Evolutionary conservation across 2,329 filamentous ascomycete species (phyloP).

Genomic region (Penicillium paneum): DNA sequence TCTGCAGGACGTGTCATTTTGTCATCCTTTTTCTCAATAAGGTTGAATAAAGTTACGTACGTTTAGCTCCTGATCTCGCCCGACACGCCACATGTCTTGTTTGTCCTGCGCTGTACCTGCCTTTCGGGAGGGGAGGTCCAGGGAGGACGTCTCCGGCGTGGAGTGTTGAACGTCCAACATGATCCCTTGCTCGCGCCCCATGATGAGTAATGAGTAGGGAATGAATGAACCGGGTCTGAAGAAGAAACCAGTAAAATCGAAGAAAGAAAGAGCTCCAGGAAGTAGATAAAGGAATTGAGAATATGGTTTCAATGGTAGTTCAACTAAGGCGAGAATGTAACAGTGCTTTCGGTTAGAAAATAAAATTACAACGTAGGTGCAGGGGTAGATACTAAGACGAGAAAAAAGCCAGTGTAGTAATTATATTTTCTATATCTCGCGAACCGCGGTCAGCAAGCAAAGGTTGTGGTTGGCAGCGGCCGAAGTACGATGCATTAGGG

Average conservation of each 20-base stretch:
- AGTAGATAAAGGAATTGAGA: neutral
- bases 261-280: neutral
- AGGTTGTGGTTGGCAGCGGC: neutral
- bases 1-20: neutral
- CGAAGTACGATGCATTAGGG: neutral
- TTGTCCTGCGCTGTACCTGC: neutral
- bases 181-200: neutral
- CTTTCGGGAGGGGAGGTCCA: neutral
- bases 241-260: neutral
- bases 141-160: neutral
- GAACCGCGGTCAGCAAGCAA: neutral
- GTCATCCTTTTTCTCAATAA: too few relatives aligned
- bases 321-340: neutral
- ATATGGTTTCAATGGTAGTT: neutral
- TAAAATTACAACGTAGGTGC: too few relatives aligned
- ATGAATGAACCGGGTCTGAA: too few relatives aligned
- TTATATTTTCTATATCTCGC: neutral
- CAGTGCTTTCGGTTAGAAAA: neutral
- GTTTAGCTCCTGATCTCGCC: neutral
- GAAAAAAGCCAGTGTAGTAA: neutral
- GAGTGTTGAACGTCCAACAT: neutral
- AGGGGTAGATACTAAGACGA: neutral
- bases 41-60: neutral
- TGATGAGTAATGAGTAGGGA: neutral
- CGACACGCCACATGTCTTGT: neutral